Conservation (phyloP, 306 rosid genomes). For the Cyamopsis tetragonoloba region DNA sequence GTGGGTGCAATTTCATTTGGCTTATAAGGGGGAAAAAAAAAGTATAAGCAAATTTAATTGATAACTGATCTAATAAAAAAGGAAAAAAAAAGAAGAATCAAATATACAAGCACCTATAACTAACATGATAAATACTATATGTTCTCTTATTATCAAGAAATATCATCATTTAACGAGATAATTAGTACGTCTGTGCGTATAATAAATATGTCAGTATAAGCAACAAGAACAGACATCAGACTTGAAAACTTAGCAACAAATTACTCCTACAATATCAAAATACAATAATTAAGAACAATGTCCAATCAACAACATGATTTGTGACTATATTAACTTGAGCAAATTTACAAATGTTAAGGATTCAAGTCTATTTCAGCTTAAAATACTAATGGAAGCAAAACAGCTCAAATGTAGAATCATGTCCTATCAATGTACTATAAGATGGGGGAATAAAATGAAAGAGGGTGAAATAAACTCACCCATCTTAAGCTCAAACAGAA, state of each 20-base stretch:
- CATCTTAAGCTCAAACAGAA: slow-evolving; percentile 7
- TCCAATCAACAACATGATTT: not conserved
- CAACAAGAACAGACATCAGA: not conserved
- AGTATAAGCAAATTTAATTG: no score
- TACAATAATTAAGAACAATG: not conserved
- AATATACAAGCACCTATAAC: not conserved
- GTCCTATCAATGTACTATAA: not conserved
- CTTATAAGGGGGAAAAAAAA: no score
- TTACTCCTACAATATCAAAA: not conserved
- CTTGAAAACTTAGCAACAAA: not conserved
- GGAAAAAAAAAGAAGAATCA: no score
- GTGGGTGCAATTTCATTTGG: no score
- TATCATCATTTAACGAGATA: not conserved
- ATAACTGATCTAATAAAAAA: no score
- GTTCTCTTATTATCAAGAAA: not conserved
- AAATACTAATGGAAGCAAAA: not conserved
- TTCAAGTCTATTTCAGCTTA: slow-evolving; percentile 3
- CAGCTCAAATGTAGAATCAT: not conserved
- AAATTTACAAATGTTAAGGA: not conserved
- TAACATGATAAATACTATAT: not conserved
- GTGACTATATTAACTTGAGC: not conserved
- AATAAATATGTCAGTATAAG: not conserved
- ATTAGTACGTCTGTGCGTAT: not conserved
- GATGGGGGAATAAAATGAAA: not conserved
- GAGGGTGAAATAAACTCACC: not conserved